phyloP scores from a whole-genome alignment of 2,329 filamentous ascomycete genomes.

The Hypoxylon sp. region DNA sequence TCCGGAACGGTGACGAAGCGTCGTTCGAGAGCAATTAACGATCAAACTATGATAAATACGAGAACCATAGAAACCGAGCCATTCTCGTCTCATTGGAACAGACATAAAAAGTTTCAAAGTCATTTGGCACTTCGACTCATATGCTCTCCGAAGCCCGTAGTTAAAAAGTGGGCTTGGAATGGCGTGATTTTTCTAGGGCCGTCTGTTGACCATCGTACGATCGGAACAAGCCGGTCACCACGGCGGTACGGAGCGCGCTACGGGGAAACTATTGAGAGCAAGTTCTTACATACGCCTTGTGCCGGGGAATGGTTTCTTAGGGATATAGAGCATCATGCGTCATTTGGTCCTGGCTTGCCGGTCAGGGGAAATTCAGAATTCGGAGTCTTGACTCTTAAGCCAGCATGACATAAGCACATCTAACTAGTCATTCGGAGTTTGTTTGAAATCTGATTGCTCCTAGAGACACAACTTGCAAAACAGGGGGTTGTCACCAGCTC shows the following conservation, averaged over 20 bases:
- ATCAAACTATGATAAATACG: constrained; percentile 21
- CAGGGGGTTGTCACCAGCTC: too few relatives aligned
- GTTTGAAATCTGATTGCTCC: too few relatives aligned
- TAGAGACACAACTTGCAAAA: too few relatives aligned
- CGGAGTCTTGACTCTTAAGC: too few relatives aligned
- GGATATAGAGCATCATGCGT: not conserved
- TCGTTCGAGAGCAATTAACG: constrained; percentile 29
- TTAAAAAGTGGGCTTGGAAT: constrained; percentile 31
- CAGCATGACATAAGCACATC: too few relatives aligned
- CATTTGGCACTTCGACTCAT: constrained; percentile 25
- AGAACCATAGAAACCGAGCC: constrained; percentile 28
- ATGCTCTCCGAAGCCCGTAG: constrained; percentile 22
- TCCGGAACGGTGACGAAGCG: constrained; percentile 15
- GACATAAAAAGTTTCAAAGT: constrained; percentile 33
- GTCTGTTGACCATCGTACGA: constrained; percentile 34
- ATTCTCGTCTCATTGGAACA: constrained; percentile 37
- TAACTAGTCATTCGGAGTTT: not conserved
- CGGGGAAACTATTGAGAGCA: not conserved
- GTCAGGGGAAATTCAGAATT: not conserved
- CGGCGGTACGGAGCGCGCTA: constrained; percentile 12
- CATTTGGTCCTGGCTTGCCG: not conserved
- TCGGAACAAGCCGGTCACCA: constrained; percentile 30
- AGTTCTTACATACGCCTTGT: not conserved
- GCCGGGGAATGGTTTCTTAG: not conserved
- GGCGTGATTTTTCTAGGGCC: constrained; percentile 30